Evolutionary conservation across 163 green algal species (phyloP).

Genomic region (Trebouxia gelatinosa): DNA sequence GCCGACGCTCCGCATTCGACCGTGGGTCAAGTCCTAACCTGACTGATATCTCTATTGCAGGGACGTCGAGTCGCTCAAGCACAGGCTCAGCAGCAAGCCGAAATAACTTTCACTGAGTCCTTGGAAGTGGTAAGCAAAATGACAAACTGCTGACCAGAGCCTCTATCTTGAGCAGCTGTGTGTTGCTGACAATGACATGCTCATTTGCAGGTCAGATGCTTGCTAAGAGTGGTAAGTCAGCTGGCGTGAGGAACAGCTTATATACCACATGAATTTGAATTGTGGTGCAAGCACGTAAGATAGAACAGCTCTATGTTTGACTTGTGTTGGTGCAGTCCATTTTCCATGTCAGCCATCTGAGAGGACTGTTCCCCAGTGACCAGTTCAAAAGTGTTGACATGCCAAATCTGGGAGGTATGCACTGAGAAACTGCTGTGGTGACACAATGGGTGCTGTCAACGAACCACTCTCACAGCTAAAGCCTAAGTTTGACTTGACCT

Average conservation of each 20-base stretch:
- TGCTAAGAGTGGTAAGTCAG: slow-evolving; percentile 64
- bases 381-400: slow-evolving; percentile 68
- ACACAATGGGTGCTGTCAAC: neutral
- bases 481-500: too few relatives aligned
- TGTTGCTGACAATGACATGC: too few relatives aligned
- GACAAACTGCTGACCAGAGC: too few relatives aligned
- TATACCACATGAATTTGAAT: too few relatives aligned
- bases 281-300: too few relatives aligned
- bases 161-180: too few relatives aligned
- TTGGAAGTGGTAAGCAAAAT: slow-evolving; percentile 31
- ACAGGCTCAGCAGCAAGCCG: slow-evolving; percentile 28
- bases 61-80: slow-evolving; percentile 32
- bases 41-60: too few relatives aligned
- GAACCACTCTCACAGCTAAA: too few relatives aligned
- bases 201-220: slow-evolving; percentile 48
- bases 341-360: slow-evolving; percentile 79
- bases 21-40: too few relatives aligned
- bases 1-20: too few relatives aligned
- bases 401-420: slow-evolving; percentile 50
- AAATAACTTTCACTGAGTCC: slow-evolving; percentile 35
- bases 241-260: neutral
- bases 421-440: slow-evolving; percentile 53
- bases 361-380: slow-evolving; percentile 78
- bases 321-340: slow-evolving; percentile 62
- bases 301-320: too few relatives aligned